Conservation (phyloP, 2,329 filamentous ascomycete species). For the Penicillium sp. region DNA sequence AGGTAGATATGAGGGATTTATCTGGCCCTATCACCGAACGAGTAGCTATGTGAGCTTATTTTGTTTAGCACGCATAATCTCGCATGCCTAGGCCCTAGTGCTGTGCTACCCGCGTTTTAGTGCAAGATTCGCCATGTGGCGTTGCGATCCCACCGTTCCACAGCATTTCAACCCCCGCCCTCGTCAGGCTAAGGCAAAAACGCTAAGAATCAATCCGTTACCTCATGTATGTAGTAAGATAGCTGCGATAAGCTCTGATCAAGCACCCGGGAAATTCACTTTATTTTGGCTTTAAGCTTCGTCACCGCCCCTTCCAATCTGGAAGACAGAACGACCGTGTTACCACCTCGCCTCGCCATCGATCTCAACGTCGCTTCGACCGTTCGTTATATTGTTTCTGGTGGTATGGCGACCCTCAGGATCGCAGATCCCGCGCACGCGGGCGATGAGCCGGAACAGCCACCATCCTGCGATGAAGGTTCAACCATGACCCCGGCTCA, state of each 20-base stretch:
- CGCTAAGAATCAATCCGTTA: neutral
- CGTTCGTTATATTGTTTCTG: neutral
- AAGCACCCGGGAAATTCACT: neutral
- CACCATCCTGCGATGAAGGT: neutral
- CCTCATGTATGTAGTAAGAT: neutral
- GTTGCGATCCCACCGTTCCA: neutral
- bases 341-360: neutral
- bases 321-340: neutral
- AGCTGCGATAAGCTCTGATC: neutral
- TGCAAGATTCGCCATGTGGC: neutral
- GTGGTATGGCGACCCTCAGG: neutral
- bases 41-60: neutral
- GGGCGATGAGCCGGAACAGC: neutral
- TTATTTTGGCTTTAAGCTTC: neutral
- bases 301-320: neutral
- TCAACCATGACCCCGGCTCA: neutral
- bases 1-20: neutral
- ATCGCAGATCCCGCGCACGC: neutral
- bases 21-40: neutral
- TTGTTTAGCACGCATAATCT: neutral
- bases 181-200: neutral
- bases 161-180: neutral
- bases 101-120: neutral
- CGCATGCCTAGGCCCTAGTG: neutral
- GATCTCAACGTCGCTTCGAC: neutral